Conservation (phyloP, 2,329 filamentous ascomycete genomes). For the Pseudogymnoascus sp. region DNA sequence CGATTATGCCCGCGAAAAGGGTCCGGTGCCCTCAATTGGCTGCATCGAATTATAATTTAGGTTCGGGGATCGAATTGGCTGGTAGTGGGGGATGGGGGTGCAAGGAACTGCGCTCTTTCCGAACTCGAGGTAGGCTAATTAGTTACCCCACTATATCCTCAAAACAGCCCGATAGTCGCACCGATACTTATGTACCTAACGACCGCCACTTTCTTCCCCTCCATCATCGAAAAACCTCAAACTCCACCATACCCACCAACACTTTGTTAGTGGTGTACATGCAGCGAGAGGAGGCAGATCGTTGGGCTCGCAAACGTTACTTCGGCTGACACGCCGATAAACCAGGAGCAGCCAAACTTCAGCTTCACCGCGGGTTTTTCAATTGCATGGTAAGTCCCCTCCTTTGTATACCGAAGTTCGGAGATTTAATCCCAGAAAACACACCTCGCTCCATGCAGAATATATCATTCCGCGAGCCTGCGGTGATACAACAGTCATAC, state of each 20-base stretch:
- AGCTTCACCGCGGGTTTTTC: conserved; percentile 12
- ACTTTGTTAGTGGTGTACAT: conserved; percentile 33
- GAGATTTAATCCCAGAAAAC: conserved; percentile 1
- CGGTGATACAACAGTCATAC: background rate
- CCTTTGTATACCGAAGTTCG: conserved; percentile 10
- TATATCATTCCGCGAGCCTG: background rate
- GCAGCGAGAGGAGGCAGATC: conserved; percentile 45
- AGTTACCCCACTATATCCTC: conserved; percentile 8
- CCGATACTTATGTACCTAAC: conserved; percentile 6
- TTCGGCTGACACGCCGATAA: conserved; percentile 30
- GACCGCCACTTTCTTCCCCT: conserved; percentile 10
- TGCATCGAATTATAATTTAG: background rate
- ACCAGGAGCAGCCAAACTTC: conserved; percentile 21
- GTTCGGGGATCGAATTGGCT: background rate
- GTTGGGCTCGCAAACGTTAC: conserved; percentile 40
- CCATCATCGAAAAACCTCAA: conserved; percentile 9
- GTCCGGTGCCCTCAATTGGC: background rate
- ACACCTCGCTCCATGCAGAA: background rate
- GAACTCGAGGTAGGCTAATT: conserved; percentile 8
- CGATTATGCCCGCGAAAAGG: background rate
- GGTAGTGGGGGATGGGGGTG: background rate
- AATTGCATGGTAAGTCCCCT: conserved; percentile 13
- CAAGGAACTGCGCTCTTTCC: background rate
- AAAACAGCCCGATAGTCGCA: conserved; percentile 9
- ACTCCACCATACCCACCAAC: background rate